Evolutionary conservation across 2,329 filamentous ascomycete genomes (phyloP), one percentile per base, ranked within the genome.

Genomic region (Cladobotryum mycophilum): DNA sequence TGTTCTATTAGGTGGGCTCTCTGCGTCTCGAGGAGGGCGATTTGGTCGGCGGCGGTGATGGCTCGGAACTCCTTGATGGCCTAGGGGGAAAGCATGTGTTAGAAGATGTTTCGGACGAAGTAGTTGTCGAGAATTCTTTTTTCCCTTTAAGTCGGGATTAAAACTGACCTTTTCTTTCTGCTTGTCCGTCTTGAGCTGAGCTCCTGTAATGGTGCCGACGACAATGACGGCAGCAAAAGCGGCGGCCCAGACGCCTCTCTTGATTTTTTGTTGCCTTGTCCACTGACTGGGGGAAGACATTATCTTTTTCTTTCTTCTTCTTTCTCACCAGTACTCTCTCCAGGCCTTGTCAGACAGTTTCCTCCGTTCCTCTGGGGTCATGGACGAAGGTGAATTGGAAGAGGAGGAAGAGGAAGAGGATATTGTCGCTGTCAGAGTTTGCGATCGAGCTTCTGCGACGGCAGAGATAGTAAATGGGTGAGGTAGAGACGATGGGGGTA

Each of bases 151-250:
- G n/a, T n/a, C n/a, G n/a, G n/a, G n/a, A n/a, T n/a, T n/a, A n/a
- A 11, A 6, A 22, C 51, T 51, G 52, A 76, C 74, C 58, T 73
- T 62, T 54, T 67, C 63, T 57, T 70, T 75, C 55, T 78, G 73
- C 52, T 70, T 66, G 53, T 76, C 71, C 44, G 69, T 68, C 63
- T 77, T 78, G 42, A 78, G 60, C 42, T 72, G 71, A 6, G 75
- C 76, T 47, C 76, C 76, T 50, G 76, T 76, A 43, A 74, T 66
- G 41, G 71, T 62, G 52, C 75, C 74, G 33, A 75, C 72, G 52
- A 71, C 65, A 53, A 75, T 68, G 51, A 76, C 68, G 53, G 73
- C 73, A 3, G 69, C 71, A 54, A 76, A 69, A 34, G 72, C 74
- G 34, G 62, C 67, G n/a, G 75, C 75, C 61, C 64, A 64, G 49